Evolutionary conservation across 2,329 filamentous ascomycete genomes (phyloP).

Genomic region (Sporothrix mexicana): DNA sequence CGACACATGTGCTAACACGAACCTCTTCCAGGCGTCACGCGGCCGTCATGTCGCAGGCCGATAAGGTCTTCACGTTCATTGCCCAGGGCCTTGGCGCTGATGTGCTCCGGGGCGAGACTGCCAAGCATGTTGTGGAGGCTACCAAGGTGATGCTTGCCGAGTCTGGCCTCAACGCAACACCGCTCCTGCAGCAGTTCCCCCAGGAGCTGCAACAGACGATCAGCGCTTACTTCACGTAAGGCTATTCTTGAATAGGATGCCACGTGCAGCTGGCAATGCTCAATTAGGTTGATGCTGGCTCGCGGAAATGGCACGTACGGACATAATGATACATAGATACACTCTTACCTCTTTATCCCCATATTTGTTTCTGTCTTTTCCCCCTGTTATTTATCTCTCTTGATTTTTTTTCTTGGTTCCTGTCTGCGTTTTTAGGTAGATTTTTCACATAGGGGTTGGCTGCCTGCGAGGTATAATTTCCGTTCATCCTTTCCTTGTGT

Average conservation of each 20-base stretch:
- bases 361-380: background rate
- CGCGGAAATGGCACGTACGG: background rate
- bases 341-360: background rate
- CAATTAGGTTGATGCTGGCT: constrained; percentile 1
- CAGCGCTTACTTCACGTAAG: constrained; percentile 69
- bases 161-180: constrained; percentile 75
- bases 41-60: constrained; percentile 75
- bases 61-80: constrained; percentile 83
- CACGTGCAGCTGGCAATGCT: background rate
- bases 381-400: background rate
- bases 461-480: background rate
- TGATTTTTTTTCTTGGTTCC: background rate
- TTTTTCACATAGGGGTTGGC: constrained; percentile 18
- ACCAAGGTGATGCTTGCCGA: constrained; percentile 78
- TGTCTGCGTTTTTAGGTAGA: constrained; percentile 20
- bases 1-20: background rate
- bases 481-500: constrained; percentile 6
- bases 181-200: constrained; percentile 75
- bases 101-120: constrained; percentile 84
- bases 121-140: constrained; percentile 74
- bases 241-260: background rate
- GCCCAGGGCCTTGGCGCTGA: constrained; percentile 89
- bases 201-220: constrained; percentile 82
- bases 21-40: constrained; percentile 74
- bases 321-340: constrained; percentile 31